Base-by-base conservation (phyloP, 2,329 filamentous ascomycete genomes). In the Penicillium vulpinum region DNA sequence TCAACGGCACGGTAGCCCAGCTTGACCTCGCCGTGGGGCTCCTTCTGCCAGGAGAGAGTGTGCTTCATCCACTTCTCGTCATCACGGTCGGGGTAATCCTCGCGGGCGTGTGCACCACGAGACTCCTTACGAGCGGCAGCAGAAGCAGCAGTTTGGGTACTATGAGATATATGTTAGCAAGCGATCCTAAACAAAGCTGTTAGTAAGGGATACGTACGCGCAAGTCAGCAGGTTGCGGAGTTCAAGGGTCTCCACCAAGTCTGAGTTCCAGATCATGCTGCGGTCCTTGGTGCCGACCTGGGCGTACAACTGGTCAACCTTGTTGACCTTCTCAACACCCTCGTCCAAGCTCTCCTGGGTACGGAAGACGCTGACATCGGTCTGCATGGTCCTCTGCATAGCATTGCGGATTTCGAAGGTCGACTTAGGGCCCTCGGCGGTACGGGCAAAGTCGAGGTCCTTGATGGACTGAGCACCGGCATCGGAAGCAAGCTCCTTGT, bases 181-280 rank as follows among this genome's bases (percentile, higher is more conserved):
- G 26, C 2, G 7, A 28, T 51, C 13, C 2, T 28, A 36, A 21
- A 13, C 18, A 15, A 29, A n/a, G n/a, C n/a, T n/a, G 18, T 6
- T 15, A n/a, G 28, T 46, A 5, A 35, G 45, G 33, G 48, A 62
- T 66, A 89, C 88, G 81, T 87, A 91, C 86, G 92, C 93, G 87
- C 94, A 97, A 71, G 94, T 97, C 74, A 99, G 81, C 71, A 99
- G 79, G 78, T 99, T 99, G 73, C 92, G 86, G 72, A 97, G 83
- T 80, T 99, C 94, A 55, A 99, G 86, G 8, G 93, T 96, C 84
- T 97, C 93, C 61, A 96, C 91, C 38, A 97, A 86, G 73, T 97
- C 93, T 24, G 90, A 92, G 87, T 97, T 97, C 93, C 93, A 97
- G 82, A 97, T 97, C 93, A 97, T 97, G 84, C 91, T 95, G 78